phyloP scores from a whole-genome alignment of 257 asterid genomes.

The Vinca minor region DNA sequence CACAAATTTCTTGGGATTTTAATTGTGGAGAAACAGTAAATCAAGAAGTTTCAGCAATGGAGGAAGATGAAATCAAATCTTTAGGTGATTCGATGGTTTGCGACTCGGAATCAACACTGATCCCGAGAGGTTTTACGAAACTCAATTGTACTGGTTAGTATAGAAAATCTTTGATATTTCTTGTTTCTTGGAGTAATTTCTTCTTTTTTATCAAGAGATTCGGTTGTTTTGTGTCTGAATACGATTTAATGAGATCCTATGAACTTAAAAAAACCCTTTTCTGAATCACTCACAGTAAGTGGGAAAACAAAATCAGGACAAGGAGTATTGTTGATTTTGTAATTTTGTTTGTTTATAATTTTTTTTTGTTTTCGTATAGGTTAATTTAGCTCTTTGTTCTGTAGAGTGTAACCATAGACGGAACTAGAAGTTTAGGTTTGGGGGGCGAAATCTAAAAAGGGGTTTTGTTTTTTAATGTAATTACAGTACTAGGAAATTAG shows the following conservation, averaged over 20 bases:
- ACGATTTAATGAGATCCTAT: neutral
- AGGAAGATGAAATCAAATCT: constrained; percentile 47
- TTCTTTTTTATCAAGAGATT: neutral
- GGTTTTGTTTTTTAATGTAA: neutral
- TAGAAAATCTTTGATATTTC: neutral
- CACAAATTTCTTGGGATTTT: constrained; percentile 17
- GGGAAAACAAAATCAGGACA: neutral
- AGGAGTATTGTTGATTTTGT: neutral
- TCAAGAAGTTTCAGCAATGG: constrained; percentile 50
- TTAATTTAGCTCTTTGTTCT: neutral
- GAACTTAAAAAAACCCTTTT: neutral
- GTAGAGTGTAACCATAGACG: no score
- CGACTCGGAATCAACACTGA: constrained; percentile 51
- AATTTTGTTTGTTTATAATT: neutral
- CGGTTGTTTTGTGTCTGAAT: neutral
- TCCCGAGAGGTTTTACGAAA: constrained; percentile 46
- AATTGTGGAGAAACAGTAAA: constrained; percentile 25
- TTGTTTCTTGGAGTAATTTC: neutral
- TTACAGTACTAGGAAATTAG: neutral
- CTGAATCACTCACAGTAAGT: neutral
- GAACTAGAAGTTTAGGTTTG: neutral
- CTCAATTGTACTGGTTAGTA: constrained; percentile 50
- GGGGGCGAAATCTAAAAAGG: neutral
- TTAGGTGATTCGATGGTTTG: constrained; percentile 70
- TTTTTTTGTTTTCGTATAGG: neutral